These are phyloP conservation scores for Pseudodiploospora longispora DNA, from an alignment of 2,329 filamentous ascomycete species.

Conservation along the genomic window DNA sequence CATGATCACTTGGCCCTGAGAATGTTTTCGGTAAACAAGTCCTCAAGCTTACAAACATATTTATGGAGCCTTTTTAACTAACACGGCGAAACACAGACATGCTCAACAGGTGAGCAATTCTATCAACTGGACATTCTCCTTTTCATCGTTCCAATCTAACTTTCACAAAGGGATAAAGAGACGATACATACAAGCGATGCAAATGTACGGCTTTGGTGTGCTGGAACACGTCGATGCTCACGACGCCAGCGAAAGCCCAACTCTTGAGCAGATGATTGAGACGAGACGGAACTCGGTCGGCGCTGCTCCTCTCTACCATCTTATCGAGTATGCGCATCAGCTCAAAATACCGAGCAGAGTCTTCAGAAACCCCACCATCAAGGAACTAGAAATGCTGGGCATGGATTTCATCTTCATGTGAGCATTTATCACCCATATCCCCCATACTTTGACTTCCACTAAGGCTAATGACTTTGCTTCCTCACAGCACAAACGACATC, in stretches of 20 bases:
- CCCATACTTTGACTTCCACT: no score
- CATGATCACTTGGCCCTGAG: slow-evolving; percentile 12
- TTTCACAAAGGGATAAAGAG: slow-evolving; percentile 8
- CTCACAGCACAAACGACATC: slow-evolving; percentile 14
- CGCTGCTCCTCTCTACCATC: slow-evolving; percentile 13
- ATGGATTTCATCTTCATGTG: slow-evolving; percentile 17
- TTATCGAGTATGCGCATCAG: slow-evolving; percentile 15
- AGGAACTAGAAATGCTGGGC: slow-evolving; percentile 14
- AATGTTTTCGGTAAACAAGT: slow-evolving; percentile 7
- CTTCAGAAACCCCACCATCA: slow-evolving; percentile 12
- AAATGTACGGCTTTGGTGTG: slow-evolving; percentile 11
- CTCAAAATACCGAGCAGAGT: slow-evolving; percentile 13
- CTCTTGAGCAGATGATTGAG: slow-evolving; percentile 12
- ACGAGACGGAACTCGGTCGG: slow-evolving; percentile 13
- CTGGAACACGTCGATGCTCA: slow-evolving; percentile 12
- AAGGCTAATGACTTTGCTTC: neutral
- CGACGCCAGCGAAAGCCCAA: slow-evolving; percentile 4
- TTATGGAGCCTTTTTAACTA: neutral
- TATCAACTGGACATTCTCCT: no score
- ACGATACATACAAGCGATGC: slow-evolving; percentile 13
- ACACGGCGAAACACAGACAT: neutral
- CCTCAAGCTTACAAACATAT: neutral
- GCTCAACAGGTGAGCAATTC: neutral
- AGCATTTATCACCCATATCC: neutral
- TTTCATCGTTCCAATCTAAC: neutral